Evolutionary conservation across 1,284 basidiomycete genomes (phyloP).

Genomic region (Ceratobasidium sp.): DNA sequence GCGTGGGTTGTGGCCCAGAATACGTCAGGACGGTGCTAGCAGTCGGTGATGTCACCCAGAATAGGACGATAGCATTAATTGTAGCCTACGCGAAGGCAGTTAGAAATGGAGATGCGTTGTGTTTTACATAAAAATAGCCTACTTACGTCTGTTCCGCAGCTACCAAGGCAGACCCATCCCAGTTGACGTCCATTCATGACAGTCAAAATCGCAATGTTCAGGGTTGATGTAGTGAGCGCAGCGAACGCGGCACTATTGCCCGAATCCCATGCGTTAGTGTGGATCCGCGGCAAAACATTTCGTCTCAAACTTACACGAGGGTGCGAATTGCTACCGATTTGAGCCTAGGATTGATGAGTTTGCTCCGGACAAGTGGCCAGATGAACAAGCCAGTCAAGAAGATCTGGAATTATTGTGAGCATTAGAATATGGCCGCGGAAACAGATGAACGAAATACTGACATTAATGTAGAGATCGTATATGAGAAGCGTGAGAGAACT

Average conservation of each 20-base stretch:
- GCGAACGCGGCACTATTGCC: constrained; percentile 54
- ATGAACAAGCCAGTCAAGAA: constrained; percentile 58
- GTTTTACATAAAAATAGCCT: background rate
- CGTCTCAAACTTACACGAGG: constrained; percentile 46
- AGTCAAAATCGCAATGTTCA: constrained; percentile 61
- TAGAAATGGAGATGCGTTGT: background rate
- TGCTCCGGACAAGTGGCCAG: constrained; percentile 54
- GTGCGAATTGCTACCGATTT: constrained; percentile 54
- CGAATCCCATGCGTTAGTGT: background rate
- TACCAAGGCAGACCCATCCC: constrained; percentile 61
- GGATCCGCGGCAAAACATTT: too few species aligned
- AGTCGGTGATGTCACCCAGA: constrained; percentile 51
- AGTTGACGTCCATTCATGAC: constrained; percentile 58
- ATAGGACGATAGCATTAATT: constrained; percentile 54
- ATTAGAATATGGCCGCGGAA: background rate
- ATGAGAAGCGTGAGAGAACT: constrained; percentile 54
- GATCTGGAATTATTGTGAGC: constrained; percentile 45
- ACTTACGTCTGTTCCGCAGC: constrained; percentile 59
- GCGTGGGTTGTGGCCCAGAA: constrained; percentile 15
- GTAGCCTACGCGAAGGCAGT: constrained; percentile 49
- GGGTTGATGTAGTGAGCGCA: constrained; percentile 56
- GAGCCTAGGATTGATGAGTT: constrained; percentile 51
- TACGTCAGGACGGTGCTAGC: background rate
- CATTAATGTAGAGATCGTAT: constrained; percentile 52
- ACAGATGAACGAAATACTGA: constrained; percentile 1